Percentiles rank a stretch among this genome's conserved stretches.
phyloP scores from a whole-genome alignment of 192 early-diverging fungal genomes.

The Rhizoclosmatium globosum region DNA sequence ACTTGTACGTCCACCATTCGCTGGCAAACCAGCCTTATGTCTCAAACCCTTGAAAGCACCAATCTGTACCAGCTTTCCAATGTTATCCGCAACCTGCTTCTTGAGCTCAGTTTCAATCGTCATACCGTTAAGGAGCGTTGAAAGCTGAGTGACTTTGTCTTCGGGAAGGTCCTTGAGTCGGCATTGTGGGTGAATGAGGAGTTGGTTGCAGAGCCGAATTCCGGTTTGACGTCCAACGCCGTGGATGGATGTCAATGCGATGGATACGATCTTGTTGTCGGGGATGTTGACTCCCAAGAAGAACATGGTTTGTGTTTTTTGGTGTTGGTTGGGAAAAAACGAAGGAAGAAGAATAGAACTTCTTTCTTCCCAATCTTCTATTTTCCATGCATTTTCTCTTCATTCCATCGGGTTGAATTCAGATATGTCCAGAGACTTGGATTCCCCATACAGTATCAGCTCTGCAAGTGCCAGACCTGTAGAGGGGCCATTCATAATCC shows the following conservation, averaged over 20 bases:
- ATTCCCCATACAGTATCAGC: slow-evolving; percentile 16
- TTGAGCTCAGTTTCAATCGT: slow-evolving; percentile 73
- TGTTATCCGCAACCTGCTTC: slow-evolving; percentile 76
- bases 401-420: slow-evolving; percentile 17
- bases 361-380: not conserved
- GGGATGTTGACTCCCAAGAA: slow-evolving; percentile 95
- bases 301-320: slow-evolving; percentile 60
- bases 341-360: no score
- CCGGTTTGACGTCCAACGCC: slow-evolving; percentile 86
- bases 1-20: slow-evolving; percentile 86
- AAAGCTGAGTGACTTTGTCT: slow-evolving; percentile 85
- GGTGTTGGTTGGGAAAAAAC: no score
- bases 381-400: not conserved
- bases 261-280: slow-evolving; percentile 83
- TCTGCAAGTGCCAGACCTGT: slow-evolving; percentile 33
- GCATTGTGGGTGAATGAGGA: slow-evolving; percentile 86
- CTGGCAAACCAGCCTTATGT: slow-evolving; percentile 87
- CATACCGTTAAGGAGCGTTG: slow-evolving; percentile 87
- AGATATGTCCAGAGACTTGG: not conserved
- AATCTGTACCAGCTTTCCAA: slow-evolving; percentile 73
- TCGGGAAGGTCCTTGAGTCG: slow-evolving; percentile 90
- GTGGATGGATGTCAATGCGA: slow-evolving; percentile 88
- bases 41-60: slow-evolving; percentile 77
- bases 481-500: slow-evolving; percentile 35
- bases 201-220: slow-evolving; percentile 72